Evolutionary conservation across 2,329 filamentous ascomycete species (phyloP), one percentile per base, ranked within the genome.

Genomic region (Huntiella bhutanensis): DNA sequence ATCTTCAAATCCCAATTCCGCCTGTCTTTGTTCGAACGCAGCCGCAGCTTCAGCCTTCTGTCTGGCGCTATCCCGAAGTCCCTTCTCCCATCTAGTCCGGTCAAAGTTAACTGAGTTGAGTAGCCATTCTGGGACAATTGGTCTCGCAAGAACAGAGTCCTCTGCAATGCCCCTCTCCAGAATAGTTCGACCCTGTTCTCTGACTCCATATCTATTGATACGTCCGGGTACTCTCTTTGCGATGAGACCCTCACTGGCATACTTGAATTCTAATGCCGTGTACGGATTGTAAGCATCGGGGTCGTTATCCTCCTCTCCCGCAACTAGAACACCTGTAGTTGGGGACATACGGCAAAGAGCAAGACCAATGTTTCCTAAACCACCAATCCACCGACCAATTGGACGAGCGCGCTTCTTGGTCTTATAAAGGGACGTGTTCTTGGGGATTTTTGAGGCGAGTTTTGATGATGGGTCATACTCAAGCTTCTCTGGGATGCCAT

Each of bases 311-410:
- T 74, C 73, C 22, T 49, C 44, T 4, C 77, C 81, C 2, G 80
- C 81, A 46, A 91, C 64, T 33, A 67, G 66, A 41, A 91, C 64
- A 57, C 85, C 80, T 4, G 84, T 93, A 87, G 95, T 95, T 58
- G 80, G 78, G 64, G 93, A 86, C 54, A 96, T 62, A 19, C 88
- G 76, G 58, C 88, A 95, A 53, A 95, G 63, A 2, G 78, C 88
- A 45, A 98, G 66, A 1, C 91, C 91, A 28, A 96, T 63, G 57
- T 95, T 93, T 1, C 87, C 88, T 11, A 88, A 67, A 0, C 82
- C 80, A 32, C 66, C 67, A 45, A 96, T 67, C 65, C 83, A 87
- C 58, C 83, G 93, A 38, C 88, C 91, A 0, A 77, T 79, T 54
- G 85, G 76, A 15, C 39, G 17, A 10, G 28, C 5, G 56, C 80